Percentiles rank a stretch among this genome's conserved stretches.
Evolutionary conservation across 140 eudicot genomes (phyloP).

Genomic region (Oenanthe javanica): DNA sequence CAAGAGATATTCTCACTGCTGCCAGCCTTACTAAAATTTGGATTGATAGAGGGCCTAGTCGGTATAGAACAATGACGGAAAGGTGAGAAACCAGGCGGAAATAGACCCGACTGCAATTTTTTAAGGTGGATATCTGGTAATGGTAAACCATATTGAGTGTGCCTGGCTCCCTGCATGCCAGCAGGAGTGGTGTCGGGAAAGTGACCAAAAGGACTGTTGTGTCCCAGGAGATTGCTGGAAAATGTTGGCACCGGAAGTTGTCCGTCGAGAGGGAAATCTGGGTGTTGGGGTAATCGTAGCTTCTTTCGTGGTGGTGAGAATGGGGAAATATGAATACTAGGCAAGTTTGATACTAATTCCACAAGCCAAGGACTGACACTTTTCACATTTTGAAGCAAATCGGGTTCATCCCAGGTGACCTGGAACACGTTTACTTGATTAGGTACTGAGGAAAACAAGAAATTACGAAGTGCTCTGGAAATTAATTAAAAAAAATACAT

Average conservation of each 20-base stretch:
- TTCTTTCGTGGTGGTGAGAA: slow-evolving; percentile 60
- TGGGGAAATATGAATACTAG: slow-evolving; percentile 42
- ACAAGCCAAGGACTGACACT: slow-evolving; percentile 78
- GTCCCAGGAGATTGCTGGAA: slow-evolving; percentile 57
- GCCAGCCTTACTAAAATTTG: background rate
- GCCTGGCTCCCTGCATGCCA: slow-evolving; percentile 99
- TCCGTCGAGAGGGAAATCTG: slow-evolving; percentile 41
- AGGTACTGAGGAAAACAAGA: background rate
- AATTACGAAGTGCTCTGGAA: background rate
- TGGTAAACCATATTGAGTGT: slow-evolving; percentile 41
- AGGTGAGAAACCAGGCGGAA: slow-evolving; percentile 23
- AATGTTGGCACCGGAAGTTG: slow-evolving; percentile 40
- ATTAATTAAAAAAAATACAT: background rate
- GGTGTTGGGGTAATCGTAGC: slow-evolving; percentile 41
- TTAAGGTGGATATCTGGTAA: slow-evolving; percentile 58
- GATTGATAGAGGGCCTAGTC: slow-evolving; percentile 20
- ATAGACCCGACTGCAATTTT: slow-evolving; percentile 54
- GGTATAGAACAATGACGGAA: slow-evolving; percentile 10
- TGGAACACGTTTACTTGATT: slow-evolving; percentile 4
- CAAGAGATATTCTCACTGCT: slow-evolving; percentile 35
- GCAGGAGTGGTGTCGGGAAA: slow-evolving; percentile 43
- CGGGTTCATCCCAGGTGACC: slow-evolving; percentile 86
- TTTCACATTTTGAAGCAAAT: slow-evolving; percentile 64
- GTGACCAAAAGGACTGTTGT: slow-evolving; percentile 38
- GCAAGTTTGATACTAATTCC: slow-evolving; percentile 57